Evolutionary conservation across 2,329 filamentous ascomycete species (phyloP).

Genomic region (Nemania serpens): DNA sequence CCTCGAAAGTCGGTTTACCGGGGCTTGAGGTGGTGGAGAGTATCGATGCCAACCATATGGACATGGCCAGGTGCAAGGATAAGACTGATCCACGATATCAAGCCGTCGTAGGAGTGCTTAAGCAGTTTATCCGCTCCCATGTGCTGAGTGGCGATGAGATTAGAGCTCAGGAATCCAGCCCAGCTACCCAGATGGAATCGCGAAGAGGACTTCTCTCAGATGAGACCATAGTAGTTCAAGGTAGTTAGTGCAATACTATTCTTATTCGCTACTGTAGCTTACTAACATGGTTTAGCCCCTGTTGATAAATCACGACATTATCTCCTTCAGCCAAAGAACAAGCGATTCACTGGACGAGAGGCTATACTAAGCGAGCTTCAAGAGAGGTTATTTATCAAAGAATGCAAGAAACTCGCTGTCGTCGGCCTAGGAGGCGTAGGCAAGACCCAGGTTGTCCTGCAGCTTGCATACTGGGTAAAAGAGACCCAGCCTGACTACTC

Average conservation of each 20-base stretch:
- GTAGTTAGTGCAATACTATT: constrained; percentile 2
- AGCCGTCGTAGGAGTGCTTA: constrained; percentile 38
- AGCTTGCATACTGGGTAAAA: constrained; percentile 46
- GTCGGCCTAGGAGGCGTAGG: constrained; percentile 48
- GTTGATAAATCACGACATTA: not conserved
- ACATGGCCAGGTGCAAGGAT: constrained; percentile 43
- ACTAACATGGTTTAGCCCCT: not conserved
- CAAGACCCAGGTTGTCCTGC: constrained; percentile 48
- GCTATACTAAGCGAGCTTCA: not conserved
- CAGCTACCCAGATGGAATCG: not conserved
- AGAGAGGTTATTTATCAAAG: constrained; percentile 8
- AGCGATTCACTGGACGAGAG: constrained; percentile 16
- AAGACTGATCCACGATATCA: constrained; percentile 41
- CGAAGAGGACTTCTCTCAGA: not conserved
- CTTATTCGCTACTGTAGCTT: not conserved
- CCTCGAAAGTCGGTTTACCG: constrained; percentile 46
- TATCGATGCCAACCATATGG: constrained; percentile 47
- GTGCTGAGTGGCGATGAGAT: not conserved
- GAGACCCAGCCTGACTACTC: constrained; percentile 43
- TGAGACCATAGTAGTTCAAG: not conserved
- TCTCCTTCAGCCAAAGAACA: constrained; percentile 4
- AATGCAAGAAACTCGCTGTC: constrained; percentile 32
- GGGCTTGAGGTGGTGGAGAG: constrained; percentile 44
- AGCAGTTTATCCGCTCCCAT: constrained; percentile 30
- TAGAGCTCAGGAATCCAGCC: not conserved